Base-by-base conservation (phyloP, 805 yeast species). In the Grigorovia yakushimaensis region DNA sequence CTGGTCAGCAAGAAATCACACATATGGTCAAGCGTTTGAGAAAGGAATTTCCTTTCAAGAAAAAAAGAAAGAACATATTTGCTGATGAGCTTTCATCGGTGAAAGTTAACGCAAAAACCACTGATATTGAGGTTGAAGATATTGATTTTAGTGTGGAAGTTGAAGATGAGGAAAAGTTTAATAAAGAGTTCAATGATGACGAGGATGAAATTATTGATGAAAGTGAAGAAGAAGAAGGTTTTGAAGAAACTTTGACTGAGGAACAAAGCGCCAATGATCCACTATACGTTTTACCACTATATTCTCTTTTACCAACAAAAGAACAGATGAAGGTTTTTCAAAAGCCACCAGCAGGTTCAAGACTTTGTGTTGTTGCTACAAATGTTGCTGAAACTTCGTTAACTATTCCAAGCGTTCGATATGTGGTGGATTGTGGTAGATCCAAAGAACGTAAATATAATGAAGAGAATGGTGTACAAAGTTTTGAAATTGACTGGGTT, bases 351-450 rank as follows among this genome's bases (percentile, higher is more conserved):
- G 68, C 70, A 22, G 95, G 95, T 4, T 76, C 88, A 39, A 74
- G 99, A 57, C 65, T 93, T 9, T 88, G 97, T 71, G 84, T 93
- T 38, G 87, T 93, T 30, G 96, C 99, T 5, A 93, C 99, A 1
- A 93, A 93, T 61, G 95, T 93, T 48, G 99, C 99, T 0, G 99
- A 93, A 64, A 93, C 99, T 0, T 88, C 97, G 1, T 74, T 93
- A 61, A 93, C 99, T 0, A 93, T 93, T 56, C 98, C 98, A 0
- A 94, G 95, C 9, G 85, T 94, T 37, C 72, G 94, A 49, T 93
- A 93, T 60, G 98, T 93, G 35, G 86, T 93, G 43, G 99, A 93
- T 64, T 79, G 94, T 66, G 99, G 99, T 21, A 77, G 98, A 52
- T 76, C 95, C 0, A 93, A 93, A 59, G 97, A 91, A 61, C 75